Percentiles rank a stretch among this genome's conserved stretches.
These are phyloP conservation scores for Lentinula lateritia DNA, from an alignment of 768 basidiomycete species.

Conservation along the genomic window DNA sequence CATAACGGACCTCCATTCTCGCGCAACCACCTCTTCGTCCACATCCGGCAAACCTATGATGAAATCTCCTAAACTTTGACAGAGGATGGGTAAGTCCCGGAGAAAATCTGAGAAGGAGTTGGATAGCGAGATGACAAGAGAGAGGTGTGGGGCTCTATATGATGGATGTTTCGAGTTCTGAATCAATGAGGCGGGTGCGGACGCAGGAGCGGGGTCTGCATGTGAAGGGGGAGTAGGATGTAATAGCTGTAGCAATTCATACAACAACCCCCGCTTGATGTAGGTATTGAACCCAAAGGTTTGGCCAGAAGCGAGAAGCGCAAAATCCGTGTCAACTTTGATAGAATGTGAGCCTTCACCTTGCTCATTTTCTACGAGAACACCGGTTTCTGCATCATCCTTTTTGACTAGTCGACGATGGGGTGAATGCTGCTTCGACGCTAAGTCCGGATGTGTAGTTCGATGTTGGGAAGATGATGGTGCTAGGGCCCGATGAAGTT, in stretches of 20 bases:
- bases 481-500: not conserved
- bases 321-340: conserved; percentile 33
- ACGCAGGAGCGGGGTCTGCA: conserved; percentile 13
- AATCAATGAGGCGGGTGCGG: conserved; percentile 21
- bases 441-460: too few species aligned
- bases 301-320: conserved; percentile 42
- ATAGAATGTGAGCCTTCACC: not conserved
- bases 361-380: not conserved
- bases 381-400: not conserved
- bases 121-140: conserved; percentile 34
- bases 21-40: conserved; percentile 20
- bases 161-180: conserved; percentile 16
- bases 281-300: conserved; percentile 49
- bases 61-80: conserved; percentile 36
- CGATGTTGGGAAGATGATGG: not conserved
- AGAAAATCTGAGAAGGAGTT: conserved; percentile 41
- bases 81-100: conserved; percentile 37
- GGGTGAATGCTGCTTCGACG: not conserved
- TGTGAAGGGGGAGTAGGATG: not conserved
- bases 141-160: conserved; percentile 25
- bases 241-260: conserved; percentile 33
- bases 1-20: conserved; percentile 35
- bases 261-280: conserved; percentile 54
- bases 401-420: not conserved
- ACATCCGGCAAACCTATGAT: conserved; percentile 30